Evolutionary conservation across 768 basidiomycete genomes (phyloP).

Genomic region (Gloeostereum incarnatum): DNA sequence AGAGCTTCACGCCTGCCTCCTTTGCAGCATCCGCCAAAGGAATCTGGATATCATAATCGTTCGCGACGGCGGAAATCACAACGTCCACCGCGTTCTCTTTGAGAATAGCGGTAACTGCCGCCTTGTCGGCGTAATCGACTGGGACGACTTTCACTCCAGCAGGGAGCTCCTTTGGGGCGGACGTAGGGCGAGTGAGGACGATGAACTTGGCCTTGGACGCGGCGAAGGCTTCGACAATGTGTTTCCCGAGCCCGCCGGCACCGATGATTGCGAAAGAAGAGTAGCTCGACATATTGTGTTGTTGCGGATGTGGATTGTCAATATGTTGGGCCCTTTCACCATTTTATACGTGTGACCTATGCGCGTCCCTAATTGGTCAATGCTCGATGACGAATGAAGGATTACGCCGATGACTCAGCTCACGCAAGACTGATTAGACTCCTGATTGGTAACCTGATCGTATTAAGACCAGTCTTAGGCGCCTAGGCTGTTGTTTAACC

Average conservation of each 20-base stretch:
- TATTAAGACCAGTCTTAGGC: too few species aligned
- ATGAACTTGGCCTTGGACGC: conserved; percentile 8
- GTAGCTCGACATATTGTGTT: conserved; percentile 10
- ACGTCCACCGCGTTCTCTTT: conserved; percentile 19
- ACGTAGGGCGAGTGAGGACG: conserved; percentile 8
- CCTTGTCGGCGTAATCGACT: conserved; percentile 17
- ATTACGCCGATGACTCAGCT: too few species aligned
- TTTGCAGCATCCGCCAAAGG: conserved; percentile 17
- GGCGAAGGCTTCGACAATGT: conserved; percentile 17
- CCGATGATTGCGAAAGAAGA: conserved; percentile 25
- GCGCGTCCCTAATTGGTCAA: too few species aligned
- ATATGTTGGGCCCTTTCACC: too few species aligned
- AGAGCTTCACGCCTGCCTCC: conserved; percentile 17
- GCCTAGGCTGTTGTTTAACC: too few species aligned
- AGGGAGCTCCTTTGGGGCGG: conserved; percentile 2
- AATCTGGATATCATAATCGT: conserved; percentile 16
- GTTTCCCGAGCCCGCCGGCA: conserved; percentile 22
- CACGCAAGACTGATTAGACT: too few species aligned
- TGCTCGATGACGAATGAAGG: too few species aligned
- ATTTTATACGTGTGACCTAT: too few species aligned
- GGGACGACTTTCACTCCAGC: conserved; percentile 13
- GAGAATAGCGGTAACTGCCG: conserved; percentile 13
- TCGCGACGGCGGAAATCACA: conserved; percentile 21
- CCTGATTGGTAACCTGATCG: too few species aligned
- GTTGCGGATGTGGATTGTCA: too few species aligned